Base-by-base conservation (phyloP, 2,329 filamentous ascomycete species). In the Cytospora piceicola region DNA sequence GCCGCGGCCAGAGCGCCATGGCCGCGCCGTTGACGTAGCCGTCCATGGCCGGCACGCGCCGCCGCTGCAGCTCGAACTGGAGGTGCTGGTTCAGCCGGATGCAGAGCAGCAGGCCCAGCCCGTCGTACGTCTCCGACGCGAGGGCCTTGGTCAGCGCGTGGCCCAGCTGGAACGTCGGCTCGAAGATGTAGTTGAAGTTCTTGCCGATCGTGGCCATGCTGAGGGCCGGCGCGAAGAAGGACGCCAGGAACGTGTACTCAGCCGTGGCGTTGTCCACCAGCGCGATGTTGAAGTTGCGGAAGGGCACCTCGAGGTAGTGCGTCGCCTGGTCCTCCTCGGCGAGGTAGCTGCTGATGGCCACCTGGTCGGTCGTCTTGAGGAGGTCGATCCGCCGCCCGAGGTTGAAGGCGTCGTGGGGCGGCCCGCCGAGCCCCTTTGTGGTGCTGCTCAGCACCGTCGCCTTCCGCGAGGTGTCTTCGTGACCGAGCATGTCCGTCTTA, bases 1-100 rank as follows among this genome's bases (percentile, higher is more conserved):
- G 91, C 30, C 94, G 90, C 9, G 95, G 95, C 95, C 95, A 99
- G 7, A 99, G 86, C 3, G 95, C 86, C 93, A 99, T 99, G 73
- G 91, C 94, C 6, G 93, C 96, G 55, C 88, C 94, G 75, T 99
- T 99, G 75, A 97, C 90, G 75, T 99, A 99, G 49, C 88, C 85
- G 74, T 99, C 95, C 2, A 92, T 89, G 6, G 93, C 90, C 0
- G 95, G 95, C 0, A 98, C 88, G 74, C 96, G 94, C 63, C 94
- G 88, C 14, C 94, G 87, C 77, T 99, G 95, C 39, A 98, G 84
- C 77, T 96, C 92, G 75, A 99, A 99, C 20, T 95, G 94, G 66
- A 94, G 90, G 71, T 95, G 92, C 74, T 98, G 95, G 72, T 96
- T 99, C 20, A 99, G 79, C 7, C 95, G 88, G 36, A 99, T 94